Percentiles rank a stretch among this genome's conserved stretches.
phyloP scores from a whole-genome alignment of 1,139 yeast species.

The Suhomyces guaymorum region DNA sequence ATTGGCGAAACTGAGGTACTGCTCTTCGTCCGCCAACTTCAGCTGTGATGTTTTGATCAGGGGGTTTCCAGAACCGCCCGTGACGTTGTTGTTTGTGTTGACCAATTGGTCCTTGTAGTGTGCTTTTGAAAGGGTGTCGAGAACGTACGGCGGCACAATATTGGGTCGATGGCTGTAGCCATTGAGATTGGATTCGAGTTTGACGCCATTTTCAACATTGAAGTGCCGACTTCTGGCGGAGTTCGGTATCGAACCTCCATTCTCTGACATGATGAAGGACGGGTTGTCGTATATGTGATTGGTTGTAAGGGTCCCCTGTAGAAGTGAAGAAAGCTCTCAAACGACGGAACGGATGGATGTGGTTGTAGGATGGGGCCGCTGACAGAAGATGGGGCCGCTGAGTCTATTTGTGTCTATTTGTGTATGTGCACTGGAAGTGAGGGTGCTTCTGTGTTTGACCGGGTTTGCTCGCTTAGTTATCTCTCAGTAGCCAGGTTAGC shows the following conservation, averaged over 20 bases:
- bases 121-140: conserved; percentile 53
- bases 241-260: conserved; percentile 12
- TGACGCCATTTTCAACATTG: conserved; percentile 1
- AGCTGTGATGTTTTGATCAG: conserved; percentile 12
- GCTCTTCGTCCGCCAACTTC: conserved; percentile 29
- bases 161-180: conserved; percentile 40
- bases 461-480: background rate
- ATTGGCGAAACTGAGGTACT: conserved; percentile 36
- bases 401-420: background rate
- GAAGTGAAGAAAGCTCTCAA: too few relatives aligned
- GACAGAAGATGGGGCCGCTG: background rate
- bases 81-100: conserved; percentile 31
- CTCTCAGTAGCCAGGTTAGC: background rate
- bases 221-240: conserved; percentile 5
- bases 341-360: background rate
- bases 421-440: too few relatives aligned
- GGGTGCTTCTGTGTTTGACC: too few relatives aligned
- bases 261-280: conserved; percentile 5
- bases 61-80: conserved; percentile 10
- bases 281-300: background rate
- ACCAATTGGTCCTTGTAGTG: conserved; percentile 41
- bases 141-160: conserved; percentile 57
- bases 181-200: conserved; percentile 21
- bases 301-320: too few relatives aligned
- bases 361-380: background rate